phyloP scores from a whole-genome alignment of 2,329 filamentous ascomycete species.

The Trichoderma sp. region DNA sequence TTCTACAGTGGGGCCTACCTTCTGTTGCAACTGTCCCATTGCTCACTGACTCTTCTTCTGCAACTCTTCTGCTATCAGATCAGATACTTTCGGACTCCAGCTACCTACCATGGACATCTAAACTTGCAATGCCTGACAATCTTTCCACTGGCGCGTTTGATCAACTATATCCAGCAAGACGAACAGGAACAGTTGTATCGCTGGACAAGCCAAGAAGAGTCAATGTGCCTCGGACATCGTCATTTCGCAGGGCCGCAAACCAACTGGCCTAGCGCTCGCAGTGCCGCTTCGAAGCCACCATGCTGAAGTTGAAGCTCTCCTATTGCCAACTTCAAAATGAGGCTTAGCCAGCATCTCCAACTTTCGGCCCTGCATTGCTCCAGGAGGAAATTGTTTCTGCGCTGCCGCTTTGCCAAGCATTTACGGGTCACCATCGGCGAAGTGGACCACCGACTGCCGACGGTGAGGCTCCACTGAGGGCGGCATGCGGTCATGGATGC shows the following conservation, averaged over 20 bases:
- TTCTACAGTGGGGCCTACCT: conserved; percentile 5
- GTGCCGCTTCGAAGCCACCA: background rate
- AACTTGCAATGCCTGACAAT: background rate
- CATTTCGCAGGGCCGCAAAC: too few species aligned
- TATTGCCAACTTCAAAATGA: background rate
- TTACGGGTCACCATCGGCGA: background rate
- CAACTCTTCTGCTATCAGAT: too few species aligned
- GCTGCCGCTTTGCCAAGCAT: background rate
- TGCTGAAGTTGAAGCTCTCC: background rate
- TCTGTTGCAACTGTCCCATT: background rate
- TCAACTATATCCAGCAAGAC: background rate
- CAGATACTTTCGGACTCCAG: too few species aligned
- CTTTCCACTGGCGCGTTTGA: too few species aligned
- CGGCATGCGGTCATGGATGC: background rate
- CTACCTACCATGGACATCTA: background rate
- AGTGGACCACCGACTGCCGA: conserved; percentile 11
- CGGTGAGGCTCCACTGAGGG: conserved; percentile 5
- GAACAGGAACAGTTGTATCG: background rate
- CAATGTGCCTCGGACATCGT: background rate
- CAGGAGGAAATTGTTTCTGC: background rate
- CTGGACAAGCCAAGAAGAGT: too few species aligned
- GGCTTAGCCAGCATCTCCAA: background rate
- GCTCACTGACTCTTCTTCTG: too few species aligned
- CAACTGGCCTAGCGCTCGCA: background rate
- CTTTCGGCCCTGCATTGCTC: background rate